Evolutionary conservation across 768 basidiomycete genomes (phyloP).

Genomic region (Hericium alpestre): DNA sequence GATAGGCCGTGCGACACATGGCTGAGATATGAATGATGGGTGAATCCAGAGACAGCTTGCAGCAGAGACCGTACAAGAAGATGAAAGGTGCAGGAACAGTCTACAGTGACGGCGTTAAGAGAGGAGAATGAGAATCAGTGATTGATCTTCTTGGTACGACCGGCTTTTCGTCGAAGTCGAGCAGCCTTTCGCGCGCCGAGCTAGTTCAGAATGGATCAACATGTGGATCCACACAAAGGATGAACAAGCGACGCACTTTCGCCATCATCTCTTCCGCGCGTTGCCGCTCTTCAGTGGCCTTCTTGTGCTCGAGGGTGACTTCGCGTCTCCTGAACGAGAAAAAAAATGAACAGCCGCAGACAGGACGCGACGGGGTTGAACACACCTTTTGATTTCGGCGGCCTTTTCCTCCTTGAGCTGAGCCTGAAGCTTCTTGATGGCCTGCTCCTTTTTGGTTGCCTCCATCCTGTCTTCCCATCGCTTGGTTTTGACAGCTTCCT

Average conservation of each 20-base stretch:
- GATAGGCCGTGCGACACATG: no score
- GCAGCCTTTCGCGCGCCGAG: constrained; percentile 77
- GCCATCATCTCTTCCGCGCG: constrained; percentile 55
- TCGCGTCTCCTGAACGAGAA: constrained; percentile 42
- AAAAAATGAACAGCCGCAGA: neutral
- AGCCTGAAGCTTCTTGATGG: constrained; percentile 61
- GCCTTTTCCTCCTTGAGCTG: constrained; percentile 73
- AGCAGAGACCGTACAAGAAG: no score
- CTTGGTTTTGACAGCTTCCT: constrained; percentile 53
- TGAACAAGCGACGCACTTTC: constrained; percentile 30
- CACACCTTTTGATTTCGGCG: constrained; percentile 52
- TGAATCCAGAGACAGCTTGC: no score
- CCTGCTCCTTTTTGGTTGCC: constrained; percentile 50
- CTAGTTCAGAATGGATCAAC: constrained; percentile 25
- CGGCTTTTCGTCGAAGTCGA: constrained; percentile 59
- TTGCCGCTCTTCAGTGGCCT: constrained; percentile 60
- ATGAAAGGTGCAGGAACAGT: no score
- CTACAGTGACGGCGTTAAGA: neutral
- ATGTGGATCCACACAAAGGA: neutral
- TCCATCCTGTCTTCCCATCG: constrained; percentile 62
- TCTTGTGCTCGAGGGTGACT: constrained; percentile 61
- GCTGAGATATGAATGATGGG: no score
- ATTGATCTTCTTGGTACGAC: constrained; percentile 72
- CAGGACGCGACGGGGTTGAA: neutral
- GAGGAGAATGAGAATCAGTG: constrained; percentile 33